Conservation (phyloP, 2,329 filamentous ascomycete species). For the Cladosporium velox region DNA sequence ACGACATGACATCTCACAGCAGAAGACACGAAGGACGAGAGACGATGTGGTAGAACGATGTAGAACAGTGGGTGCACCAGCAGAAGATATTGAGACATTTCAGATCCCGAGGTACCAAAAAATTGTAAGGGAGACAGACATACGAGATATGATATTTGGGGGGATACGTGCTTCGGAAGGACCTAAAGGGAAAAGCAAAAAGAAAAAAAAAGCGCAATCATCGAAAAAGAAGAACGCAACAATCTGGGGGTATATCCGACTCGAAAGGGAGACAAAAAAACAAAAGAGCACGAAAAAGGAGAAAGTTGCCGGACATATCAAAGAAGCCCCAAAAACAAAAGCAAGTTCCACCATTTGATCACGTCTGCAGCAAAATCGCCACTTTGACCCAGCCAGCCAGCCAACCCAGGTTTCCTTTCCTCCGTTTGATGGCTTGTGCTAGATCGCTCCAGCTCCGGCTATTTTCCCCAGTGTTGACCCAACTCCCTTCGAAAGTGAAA, state of each 20-base stretch:
- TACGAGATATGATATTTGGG: not conserved
- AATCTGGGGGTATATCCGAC: slow-evolving; percentile 21
- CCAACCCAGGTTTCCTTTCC: not conserved
- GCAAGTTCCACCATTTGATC: not conserved
- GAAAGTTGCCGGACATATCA: not conserved
- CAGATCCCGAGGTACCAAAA: not conserved
- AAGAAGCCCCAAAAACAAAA: not conserved
- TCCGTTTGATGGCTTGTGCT: not conserved
- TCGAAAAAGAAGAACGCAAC: slow-evolving; percentile 9
- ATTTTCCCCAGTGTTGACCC: not conserved
- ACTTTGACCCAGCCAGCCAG: not conserved
- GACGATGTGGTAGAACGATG: too few species aligned
- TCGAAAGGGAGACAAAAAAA: not conserved
- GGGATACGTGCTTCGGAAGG: not conserved
- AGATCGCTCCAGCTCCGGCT: slow-evolving; percentile 11
- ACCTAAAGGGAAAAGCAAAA: not conserved
- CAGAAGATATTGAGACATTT: not conserved
- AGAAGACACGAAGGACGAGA: too few species aligned
- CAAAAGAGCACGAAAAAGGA: not conserved
- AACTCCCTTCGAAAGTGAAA: not conserved
- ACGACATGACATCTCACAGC: too few species aligned
- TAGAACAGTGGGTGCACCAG: not conserved
- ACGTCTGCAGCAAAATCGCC: not conserved
- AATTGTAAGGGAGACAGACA: not conserved
- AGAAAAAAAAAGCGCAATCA: not conserved